These are phyloP conservation scores for Wallacemonas sp. DNA, from an alignment of 208 protist species.

Conservation along the genomic window DNA sequence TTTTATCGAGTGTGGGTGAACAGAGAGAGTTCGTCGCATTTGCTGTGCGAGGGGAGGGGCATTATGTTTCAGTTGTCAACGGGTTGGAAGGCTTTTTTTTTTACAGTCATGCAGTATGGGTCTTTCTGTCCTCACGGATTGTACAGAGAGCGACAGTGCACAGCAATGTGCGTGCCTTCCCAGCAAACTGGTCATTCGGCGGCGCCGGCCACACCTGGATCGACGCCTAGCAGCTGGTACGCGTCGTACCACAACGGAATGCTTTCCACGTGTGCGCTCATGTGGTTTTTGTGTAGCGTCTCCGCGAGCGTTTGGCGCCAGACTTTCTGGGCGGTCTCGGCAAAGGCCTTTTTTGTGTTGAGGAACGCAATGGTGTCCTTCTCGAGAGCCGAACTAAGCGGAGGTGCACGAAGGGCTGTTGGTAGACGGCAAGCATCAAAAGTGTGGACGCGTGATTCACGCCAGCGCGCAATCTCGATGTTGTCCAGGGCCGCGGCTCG, in stretches of 20 bases:
- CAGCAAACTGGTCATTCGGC: background rate
- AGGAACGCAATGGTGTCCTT: conserved; percentile 55
- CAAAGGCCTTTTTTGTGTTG: conserved; percentile 48
- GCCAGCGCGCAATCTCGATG: conserved; percentile 48
- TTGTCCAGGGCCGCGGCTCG: conserved; percentile 32
- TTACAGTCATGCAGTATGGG: too few relatives aligned
- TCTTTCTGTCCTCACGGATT: too few relatives aligned
- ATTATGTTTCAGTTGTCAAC: too few relatives aligned
- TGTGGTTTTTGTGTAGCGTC: conserved; percentile 12
- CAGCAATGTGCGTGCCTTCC: background rate
- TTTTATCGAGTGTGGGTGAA: too few relatives aligned
- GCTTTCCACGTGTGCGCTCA: background rate
- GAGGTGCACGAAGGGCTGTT: conserved; percentile 58
- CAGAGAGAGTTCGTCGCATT: too few relatives aligned
- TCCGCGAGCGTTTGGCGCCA: conserved; percentile 41
- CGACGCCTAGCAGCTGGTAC: conserved; percentile 62
- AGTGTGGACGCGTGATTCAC: conserved; percentile 55
- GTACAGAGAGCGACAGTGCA: too few relatives aligned
- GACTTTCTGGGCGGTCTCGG: conserved; percentile 39
- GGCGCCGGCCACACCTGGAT: conserved; percentile 10
- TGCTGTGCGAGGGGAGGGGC: too few relatives aligned
- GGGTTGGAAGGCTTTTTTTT: too few relatives aligned
- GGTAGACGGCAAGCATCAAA: conserved; percentile 57
- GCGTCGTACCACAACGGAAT: conserved; percentile 83
- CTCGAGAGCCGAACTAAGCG: conserved; percentile 48